Percentiles rank a stretch among this genome's conserved stretches.
These are phyloP conservation scores for Cenchrus americanus DNA, from an alignment of 176 grass and related monocot species.

Conservation along the genomic window DNA sequence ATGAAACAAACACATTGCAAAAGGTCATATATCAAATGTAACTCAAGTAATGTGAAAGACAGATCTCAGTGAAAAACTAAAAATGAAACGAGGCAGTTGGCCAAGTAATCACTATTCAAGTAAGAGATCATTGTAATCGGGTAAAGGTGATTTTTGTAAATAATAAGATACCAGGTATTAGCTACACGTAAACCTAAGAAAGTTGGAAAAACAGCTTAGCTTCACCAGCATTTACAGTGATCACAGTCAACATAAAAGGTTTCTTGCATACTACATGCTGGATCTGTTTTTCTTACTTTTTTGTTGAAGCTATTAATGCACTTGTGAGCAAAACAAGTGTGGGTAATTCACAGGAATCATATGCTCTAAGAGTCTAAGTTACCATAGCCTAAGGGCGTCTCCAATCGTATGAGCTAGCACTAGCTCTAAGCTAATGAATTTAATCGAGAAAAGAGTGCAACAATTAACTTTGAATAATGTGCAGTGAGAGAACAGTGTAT, in stretches of 20 bases:
- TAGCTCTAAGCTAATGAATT: too few relatives aligned
- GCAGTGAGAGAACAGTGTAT: too few relatives aligned
- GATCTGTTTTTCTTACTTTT: neutral
- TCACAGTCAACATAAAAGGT: neutral
- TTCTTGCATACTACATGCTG: neutral
- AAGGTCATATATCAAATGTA: constrained; percentile 29
- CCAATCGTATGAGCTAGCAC: too few relatives aligned
- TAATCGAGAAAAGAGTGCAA: too few relatives aligned
- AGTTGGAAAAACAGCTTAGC: neutral
- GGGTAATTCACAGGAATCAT: neutral
- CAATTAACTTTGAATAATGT: too few relatives aligned
- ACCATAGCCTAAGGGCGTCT: too few relatives aligned
- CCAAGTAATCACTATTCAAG: neutral
- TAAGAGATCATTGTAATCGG: too few relatives aligned
- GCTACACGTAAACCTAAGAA: neutral
- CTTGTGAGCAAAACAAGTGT: too few relatives aligned
- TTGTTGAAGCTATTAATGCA: neutral
- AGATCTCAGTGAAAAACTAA: constrained; percentile 12
- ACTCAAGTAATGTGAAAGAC: neutral
- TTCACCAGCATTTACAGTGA: neutral
- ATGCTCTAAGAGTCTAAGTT: neutral
- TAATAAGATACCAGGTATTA: neutral
- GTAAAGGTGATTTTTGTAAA: neutral
- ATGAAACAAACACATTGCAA: neutral
- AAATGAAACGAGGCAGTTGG: constrained; percentile 24